Percentiles rank a stretch among this genome's conserved stretches.
phyloP scores from a whole-genome alignment of 176 grass and related monocot species.

The Rhynchospora pubera region DNA sequence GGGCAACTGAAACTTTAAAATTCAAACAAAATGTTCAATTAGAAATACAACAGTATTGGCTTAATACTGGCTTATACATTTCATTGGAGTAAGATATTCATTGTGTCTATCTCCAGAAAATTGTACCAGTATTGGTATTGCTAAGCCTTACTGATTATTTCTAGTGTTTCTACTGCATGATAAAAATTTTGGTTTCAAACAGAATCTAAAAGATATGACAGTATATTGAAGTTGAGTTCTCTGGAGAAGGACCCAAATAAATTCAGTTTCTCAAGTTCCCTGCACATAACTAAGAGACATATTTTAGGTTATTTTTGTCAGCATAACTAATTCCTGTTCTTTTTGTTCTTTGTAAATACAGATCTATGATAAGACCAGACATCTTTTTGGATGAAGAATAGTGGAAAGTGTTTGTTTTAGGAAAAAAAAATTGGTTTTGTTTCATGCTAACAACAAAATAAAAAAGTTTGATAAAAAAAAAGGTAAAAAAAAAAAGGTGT shows the following conservation, averaged over 20 bases:
- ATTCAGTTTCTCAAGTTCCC: background rate
- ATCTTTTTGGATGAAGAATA: slow-evolving; percentile 20
- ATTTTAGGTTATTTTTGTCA: background rate
- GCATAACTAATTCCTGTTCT: background rate
- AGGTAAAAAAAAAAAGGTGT: too few species aligned
- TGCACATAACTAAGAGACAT: background rate
- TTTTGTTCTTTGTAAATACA: slow-evolving; percentile 6
- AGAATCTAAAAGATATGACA: background rate
- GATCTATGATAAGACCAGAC: slow-evolving; percentile 15
- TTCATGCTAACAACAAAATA: slow-evolving; percentile 6
- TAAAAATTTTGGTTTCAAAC: background rate
- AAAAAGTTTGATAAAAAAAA: too few species aligned
- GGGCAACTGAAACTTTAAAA: background rate
- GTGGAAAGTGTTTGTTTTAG: background rate
- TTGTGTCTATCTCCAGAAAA: background rate
- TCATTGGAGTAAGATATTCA: too few species aligned
- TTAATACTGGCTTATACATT: background rate
- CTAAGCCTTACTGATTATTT: background rate
- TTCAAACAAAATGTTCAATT: too few species aligned
- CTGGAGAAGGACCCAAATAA: background rate
- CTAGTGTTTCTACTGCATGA: background rate
- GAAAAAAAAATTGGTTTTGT: background rate
- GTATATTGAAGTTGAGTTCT: background rate
- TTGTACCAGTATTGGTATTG: background rate
- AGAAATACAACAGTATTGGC: too few species aligned